Percentiles rank a stretch among this genome's conserved stretches.
phyloP scores from a whole-genome alignment of 305 asterid genomes.

The Withania somnifera region DNA sequence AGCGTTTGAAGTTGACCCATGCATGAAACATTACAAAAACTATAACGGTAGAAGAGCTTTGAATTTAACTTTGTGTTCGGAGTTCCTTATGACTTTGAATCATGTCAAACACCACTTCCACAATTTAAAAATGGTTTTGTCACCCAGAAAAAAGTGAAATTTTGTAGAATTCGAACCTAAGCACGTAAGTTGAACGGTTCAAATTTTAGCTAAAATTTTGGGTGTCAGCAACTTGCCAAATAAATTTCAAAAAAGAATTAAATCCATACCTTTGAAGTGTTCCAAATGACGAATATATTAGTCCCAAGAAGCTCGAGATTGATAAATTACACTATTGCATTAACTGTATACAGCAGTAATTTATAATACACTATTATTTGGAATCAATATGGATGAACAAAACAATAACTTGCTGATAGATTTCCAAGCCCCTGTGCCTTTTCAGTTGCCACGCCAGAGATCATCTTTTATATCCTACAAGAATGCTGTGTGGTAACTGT shows the following conservation, averaged over 20 bases:
- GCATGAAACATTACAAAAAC: too few relatives aligned
- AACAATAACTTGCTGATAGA: not conserved
- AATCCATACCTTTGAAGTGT: not conserved
- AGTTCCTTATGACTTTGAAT: too few relatives aligned
- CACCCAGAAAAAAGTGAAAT: too few relatives aligned
- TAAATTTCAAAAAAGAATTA: not conserved
- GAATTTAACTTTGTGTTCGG: too few relatives aligned
- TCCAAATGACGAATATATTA: not conserved
- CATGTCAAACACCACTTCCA: too few relatives aligned
- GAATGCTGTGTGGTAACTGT: not conserved
- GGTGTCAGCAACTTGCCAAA: not conserved
- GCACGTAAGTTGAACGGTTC: too few relatives aligned
- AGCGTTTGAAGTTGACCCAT: too few relatives aligned
- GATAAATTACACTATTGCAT: not conserved
- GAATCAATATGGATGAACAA: conserved; percentile 2
- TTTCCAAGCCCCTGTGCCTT: not conserved
- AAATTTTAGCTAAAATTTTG: too few relatives aligned
- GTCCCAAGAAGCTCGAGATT: not conserved
- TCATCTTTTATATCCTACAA: conserved; percentile 1
- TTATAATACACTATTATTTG: conserved; percentile 18
- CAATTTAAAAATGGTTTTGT: too few relatives aligned
- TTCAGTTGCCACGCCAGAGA: conserved; percentile 1
- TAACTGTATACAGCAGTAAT: conserved; percentile 12
- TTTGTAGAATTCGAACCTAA: too few relatives aligned
- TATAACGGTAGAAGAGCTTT: too few relatives aligned